A percentile compares a stretch with the other conserved stretches of the same genome.
Evolutionary conservation across 1,284 basidiomycete species (phyloP).

Genomic region (Ganoderma multipileum): DNA sequence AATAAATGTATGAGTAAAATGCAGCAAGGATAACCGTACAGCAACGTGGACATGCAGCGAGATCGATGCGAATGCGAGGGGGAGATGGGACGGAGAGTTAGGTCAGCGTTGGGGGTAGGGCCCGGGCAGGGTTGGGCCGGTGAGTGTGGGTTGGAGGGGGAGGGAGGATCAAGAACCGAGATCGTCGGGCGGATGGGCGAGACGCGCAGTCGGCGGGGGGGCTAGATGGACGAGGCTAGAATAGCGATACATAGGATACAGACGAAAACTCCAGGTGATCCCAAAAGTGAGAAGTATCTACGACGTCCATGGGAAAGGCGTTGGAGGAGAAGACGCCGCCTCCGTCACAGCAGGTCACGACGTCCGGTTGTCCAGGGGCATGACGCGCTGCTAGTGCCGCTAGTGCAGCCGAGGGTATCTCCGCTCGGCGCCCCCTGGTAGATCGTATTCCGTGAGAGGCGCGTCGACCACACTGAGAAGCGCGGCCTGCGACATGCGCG

Average conservation of each 20-base stretch:
- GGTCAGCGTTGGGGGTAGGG: neutral
- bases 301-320: conserved; percentile 25
- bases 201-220: neutral
- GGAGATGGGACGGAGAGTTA: neutral
- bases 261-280: conserved; percentile 25
- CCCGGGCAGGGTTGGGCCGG: neutral
- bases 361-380: neutral
- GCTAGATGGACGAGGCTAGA: conserved; percentile 16
- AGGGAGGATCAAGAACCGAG: conserved; percentile 4
- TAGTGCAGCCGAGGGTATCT: conserved; percentile 31
- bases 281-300: conserved; percentile 25
- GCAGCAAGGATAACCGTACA: conserved; percentile 27
- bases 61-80: conserved; percentile 12
- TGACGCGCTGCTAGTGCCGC: conserved; percentile 8
- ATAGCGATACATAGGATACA: conserved; percentile 33
- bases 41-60: conserved; percentile 25
- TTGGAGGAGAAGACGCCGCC: conserved; percentile 14
- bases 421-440: conserved; percentile 26
- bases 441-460: conserved; percentile 26
- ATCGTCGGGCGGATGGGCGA: neutral
- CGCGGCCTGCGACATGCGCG: conserved; percentile 24
- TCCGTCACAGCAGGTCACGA: neutral
- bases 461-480: conserved; percentile 23
- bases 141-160: conserved; percentile 1
- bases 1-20: conserved; percentile 23